Conservation (phyloP, 805 yeast genomes). For the Ogataea trehaloabstinens region DNA sequence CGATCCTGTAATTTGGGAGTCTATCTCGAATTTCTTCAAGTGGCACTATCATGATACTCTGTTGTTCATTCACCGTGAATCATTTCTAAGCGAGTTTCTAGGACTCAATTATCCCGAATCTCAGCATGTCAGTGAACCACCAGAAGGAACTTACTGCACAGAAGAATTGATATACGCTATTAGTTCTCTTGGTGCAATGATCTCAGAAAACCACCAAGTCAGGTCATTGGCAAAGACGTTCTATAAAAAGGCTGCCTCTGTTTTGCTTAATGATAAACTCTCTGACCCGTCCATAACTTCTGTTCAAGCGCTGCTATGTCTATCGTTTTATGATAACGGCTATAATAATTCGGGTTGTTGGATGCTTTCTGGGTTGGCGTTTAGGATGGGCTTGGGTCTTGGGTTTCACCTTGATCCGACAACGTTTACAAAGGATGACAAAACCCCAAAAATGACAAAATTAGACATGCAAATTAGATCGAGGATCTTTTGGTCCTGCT, state of each 20-base stretch:
- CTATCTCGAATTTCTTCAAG: constrained; percentile 4
- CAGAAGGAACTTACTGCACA: constrained; percentile 45
- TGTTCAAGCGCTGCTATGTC: constrained; percentile 50
- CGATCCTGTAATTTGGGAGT: constrained; percentile 3
- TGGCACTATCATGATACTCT: constrained; percentile 3
- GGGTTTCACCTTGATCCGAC: constrained; percentile 58
- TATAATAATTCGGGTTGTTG: constrained; percentile 49
- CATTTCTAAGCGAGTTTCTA: constrained; percentile 2
- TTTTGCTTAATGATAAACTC: constrained; percentile 29
- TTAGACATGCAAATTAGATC: constrained; percentile 4
- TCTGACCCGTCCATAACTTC: constrained; percentile 45
- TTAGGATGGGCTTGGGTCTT: constrained; percentile 58
- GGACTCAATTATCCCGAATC: constrained; percentile 3
- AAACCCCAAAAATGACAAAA: constrained; percentile 2
- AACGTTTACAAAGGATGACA: constrained; percentile 1
- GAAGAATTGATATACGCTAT: constrained; percentile 47
- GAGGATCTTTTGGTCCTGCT: constrained; percentile 3
- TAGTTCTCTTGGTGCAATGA: constrained; percentile 53
- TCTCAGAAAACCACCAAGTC: constrained; percentile 42
- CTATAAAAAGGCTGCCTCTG: constrained; percentile 45
- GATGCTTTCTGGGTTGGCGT: constrained; percentile 59
- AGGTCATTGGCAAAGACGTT: constrained; percentile 41
- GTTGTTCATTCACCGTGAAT: constrained; percentile 3
- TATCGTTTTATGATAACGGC: constrained; percentile 61
- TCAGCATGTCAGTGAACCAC: constrained; percentile 1